phyloP scores from a whole-genome alignment of 495 filamentous ascomycete genomes.

The Coniosporium apollinis region DNA sequence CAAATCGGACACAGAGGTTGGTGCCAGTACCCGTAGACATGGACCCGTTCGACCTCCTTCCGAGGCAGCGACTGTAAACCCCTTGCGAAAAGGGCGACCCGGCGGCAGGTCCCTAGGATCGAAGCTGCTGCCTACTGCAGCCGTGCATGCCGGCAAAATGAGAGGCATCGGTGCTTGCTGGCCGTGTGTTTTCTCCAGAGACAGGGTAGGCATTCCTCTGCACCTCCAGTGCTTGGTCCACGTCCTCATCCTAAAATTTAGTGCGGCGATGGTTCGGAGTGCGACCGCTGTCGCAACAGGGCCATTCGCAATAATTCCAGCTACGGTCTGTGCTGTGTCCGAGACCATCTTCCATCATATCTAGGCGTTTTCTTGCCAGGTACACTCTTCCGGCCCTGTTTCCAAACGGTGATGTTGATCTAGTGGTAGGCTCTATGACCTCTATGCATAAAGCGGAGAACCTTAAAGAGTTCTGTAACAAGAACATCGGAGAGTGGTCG shows the following conservation, averaged over 20 bases:
- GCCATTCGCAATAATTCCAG: background rate
- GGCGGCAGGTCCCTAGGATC: conserved; percentile 14
- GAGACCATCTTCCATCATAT: background rate
- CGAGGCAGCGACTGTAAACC: background rate
- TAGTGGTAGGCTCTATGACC: conserved; percentile 12
- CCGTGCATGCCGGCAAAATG: conserved; percentile 17
- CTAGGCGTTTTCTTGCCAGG: background rate
- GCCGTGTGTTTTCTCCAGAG: conserved; percentile 21
- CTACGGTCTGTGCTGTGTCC: conserved; percentile 1
- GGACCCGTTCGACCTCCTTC: background rate
- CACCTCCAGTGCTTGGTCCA: background rate
- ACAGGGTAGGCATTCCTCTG: conserved; percentile 13
- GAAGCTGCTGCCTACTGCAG: conserved; percentile 11
- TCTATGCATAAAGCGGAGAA: conserved; percentile 19
- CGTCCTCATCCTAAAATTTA: conserved; percentile 6
- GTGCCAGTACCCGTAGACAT: background rate
- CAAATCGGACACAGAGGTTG: background rate
- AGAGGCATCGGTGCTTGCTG: conserved; percentile 20
- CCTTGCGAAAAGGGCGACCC: conserved; percentile 1
- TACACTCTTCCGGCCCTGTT: background rate
- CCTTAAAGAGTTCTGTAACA: conserved; percentile 16
- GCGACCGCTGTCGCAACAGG: conserved; percentile 17
- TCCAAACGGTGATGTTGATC: background rate
- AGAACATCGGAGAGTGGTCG: conserved; percentile 14
- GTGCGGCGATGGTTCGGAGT: conserved; percentile 19